Evolutionary conservation across 2,329 filamentous ascomycete genomes (phyloP), one percentile per base, ranked within the genome.

Genomic region (Pyricularia grisea): DNA sequence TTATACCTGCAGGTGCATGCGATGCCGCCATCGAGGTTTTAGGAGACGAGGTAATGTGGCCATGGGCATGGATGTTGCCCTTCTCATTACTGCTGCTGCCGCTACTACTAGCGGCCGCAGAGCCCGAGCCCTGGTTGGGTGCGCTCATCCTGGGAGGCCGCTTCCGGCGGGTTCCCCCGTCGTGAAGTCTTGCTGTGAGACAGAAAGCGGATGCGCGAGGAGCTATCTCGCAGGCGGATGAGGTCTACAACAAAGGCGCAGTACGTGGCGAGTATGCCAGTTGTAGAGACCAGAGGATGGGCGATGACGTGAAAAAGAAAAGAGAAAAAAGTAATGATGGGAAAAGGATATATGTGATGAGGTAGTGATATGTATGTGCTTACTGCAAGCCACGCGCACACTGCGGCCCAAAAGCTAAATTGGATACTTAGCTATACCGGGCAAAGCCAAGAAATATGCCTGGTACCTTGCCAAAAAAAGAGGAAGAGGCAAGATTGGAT

Each of bases 1-100:
- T 81, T 76, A 84, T 81, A 70, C 85, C 86, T n/a, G 64, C 64
- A 11, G 64, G 30, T 4, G 64, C 33, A 28, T 36, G 60, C 11
- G 6, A n/a, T 12, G 58, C 11, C 23, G 23, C n/a, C 58, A 27
- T 2, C 11, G 27, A 63, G 27, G 60, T 12, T 23, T 14, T 11
- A 12, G 5, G 9, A 12, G 9, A 11, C 0, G 60, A 17, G 25
- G 60, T 63, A 12, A 28, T 25, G 23, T 66, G 64, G 2, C 64
- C 64, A 31, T 66, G 64, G 64, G 64, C 64, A 31, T 66, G 64
- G 64, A 66, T 30, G 64, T 66, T 66, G 30, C 64, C 31, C 28
- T 28, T 66, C 3, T 66, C 64, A 7, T 31, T 14, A 14, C 63
- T 25, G 11, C 30, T 33, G 33, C 64, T 25, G 64, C 63, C 63